Conservation (phyloP, 169 alveolate genomes). For the Cystoisospora suis region DNA sequence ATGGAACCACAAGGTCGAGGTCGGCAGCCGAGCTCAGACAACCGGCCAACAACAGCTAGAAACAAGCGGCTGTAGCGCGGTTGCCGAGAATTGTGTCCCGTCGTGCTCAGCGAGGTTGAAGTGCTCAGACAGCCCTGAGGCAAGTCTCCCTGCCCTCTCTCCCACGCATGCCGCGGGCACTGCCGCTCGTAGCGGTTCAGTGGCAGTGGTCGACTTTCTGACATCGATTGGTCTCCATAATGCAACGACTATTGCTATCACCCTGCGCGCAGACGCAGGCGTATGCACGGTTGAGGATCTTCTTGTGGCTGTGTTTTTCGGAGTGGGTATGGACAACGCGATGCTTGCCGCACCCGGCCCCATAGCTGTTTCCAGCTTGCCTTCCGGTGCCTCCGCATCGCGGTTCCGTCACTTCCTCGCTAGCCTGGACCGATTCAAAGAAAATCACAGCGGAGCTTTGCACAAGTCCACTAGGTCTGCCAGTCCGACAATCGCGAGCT, state of each 20-base stretch:
- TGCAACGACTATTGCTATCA: not conserved
- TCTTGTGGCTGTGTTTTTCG: slow-evolving; percentile 26
- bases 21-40: no score
- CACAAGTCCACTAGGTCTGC: no score
- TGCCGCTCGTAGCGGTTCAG: not conserved
- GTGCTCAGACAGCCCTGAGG: no score
- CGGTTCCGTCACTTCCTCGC: not conserved
- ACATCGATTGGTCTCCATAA: not conserved
- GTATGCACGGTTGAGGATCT: slow-evolving; percentile 15
- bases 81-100: no score
- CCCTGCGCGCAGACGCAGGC: not conserved
- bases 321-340: not conserved
- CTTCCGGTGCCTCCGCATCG: not conserved
- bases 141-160: not conserved
- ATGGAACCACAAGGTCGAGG: no score
- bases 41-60: no score
- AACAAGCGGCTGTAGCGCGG: no score
- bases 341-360: not conserved
- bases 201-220: slow-evolving; percentile 1
- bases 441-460: no score
- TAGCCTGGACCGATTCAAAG: not conserved
- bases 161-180: not conserved
- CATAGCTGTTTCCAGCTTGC: not conserved
- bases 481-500: no score
- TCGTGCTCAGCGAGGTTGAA: no score